These are phyloP conservation scores for Picochlorum costavermella DNA, from an alignment of 139 green algal genomes.

Conservation along the genomic window DNA sequence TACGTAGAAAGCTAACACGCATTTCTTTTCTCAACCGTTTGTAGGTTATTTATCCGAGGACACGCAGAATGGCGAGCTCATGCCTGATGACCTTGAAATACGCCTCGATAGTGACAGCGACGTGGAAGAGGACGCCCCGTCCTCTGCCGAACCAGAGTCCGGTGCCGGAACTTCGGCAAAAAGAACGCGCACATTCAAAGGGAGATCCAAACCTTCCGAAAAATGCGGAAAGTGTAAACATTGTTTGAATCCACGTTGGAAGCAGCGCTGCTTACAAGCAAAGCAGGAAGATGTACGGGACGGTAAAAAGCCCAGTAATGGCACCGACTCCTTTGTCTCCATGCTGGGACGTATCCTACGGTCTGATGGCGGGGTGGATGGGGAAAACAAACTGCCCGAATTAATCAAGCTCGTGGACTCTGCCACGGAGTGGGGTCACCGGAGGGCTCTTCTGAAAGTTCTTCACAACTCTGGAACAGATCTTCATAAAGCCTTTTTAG, in stretches of 20 bases:
- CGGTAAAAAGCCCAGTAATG: conserved; percentile 1
- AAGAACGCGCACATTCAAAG: background rate
- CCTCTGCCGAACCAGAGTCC: too few relatives aligned
- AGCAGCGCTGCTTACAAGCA: conserved; percentile 18
- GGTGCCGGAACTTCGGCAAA: background rate
- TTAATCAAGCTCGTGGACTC: conserved; percentile 15
- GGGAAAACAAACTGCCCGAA: conserved; percentile 7
- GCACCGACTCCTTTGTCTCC: conserved; percentile 14
- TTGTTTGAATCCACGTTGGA: conserved; percentile 32
- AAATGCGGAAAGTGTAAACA: conserved; percentile 21
- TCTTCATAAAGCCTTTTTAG: conserved; percentile 14
- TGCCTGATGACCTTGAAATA: too few relatives aligned
- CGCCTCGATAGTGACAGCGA: background rate
- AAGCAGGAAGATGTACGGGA: background rate
- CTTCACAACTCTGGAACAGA: conserved; percentile 13
- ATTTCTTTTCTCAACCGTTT: too few relatives aligned
- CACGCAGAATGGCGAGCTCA: too few relatives aligned
- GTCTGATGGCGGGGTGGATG: conserved; percentile 14
- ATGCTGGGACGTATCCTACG: conserved; percentile 13
- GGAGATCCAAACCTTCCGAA: conserved; percentile 2
- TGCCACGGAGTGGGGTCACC: conserved; percentile 14
- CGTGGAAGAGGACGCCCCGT: background rate
- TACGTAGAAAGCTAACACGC: too few relatives aligned
- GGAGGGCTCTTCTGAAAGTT: conserved; percentile 16
- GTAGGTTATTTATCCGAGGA: too few relatives aligned